Base-by-base conservation (phyloP, 805 yeast genomes). In the Sugiyamaella chiloensis region DNA sequence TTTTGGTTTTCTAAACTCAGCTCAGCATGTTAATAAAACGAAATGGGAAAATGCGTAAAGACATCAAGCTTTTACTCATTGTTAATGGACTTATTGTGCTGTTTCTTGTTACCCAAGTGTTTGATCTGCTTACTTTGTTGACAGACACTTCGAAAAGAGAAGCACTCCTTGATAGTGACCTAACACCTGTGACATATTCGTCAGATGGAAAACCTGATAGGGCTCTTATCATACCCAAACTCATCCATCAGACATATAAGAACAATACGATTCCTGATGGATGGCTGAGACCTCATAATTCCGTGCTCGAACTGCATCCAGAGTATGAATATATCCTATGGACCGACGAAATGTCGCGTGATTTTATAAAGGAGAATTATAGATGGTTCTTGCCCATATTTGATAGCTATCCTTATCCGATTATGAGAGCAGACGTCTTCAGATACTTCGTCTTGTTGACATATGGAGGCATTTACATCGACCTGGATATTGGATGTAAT, bases 161-260 rank as follows among this genome's bases (percentile, higher is more conserved):
- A 60, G 85, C 83, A 1, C 67, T 86, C 51, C 61, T 86, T 40
- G 80, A 83, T 55, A 82, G 83, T 1, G 66, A 87, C 52, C 62
- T 86, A 40, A 79, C 81, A 55, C 82, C 83, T 1, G 66, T 71
- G 2, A 52, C 57, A 29, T 70, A 71, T n/a, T 67, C 63, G 16
- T 69, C 69, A 48, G 40, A 24, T 34, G 36, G 40, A 36, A 37
- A 37, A 9, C 49, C 49, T 3, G 30, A 26, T 24, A 29, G 40
- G 3, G 42, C 12, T 6, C 74, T 74, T 50, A 62, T 84, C 27
- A 87, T 89, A 40, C 96, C 96, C 26, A 86, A 84, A 60, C 87
- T 88, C 62, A 87, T 89, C 46, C 96, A 89, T 63, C 96, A 89
- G 65, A 89, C 96, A n/a, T 89, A 89, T 66, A 88, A 85, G 61